Base-by-base conservation (phyloP, 1,284 basidiomycete genomes). In the Trichosporon coremiiforme region DNA sequence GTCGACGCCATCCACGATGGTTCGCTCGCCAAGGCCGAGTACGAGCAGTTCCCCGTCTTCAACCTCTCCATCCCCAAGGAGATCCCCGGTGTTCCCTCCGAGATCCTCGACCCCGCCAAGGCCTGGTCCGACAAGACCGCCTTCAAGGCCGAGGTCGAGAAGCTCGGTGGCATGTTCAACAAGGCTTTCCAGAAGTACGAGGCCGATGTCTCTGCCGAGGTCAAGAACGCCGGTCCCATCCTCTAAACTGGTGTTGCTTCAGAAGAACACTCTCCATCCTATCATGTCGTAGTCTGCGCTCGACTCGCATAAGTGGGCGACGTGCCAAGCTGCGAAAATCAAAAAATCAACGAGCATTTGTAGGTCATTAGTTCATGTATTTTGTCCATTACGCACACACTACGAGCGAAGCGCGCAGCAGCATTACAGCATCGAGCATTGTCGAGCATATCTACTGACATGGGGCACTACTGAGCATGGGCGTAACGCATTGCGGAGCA, bases 1-100 rank as follows among this genome's bases (percentile, higher is more conserved):
- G 91, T 99, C 84, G 94, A 98, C 84, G 91, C 95, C 62, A 95
- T 99, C 81, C 97, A 99, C 87, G 91, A 93, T 73, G 96, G 96
- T 73, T 89, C 90, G 80, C 90, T 99, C 76, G 85, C 91, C 78
- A 88, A 91, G 82, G 91, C 92, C 74, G 90, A 95, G 83, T 98
- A 86, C 84, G 91, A 94, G 86, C 91, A 85, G 76, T 96, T 97
- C 81, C 84, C 84, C 72, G 87, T 89, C 72, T 95, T 95, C 86
- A 87, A 88, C 79, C 87, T 96, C 71, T 87, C 89, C 76, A 89
- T 97, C 83, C 95, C 95, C 62, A 95, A 89, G 62, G 80, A 83
- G 57, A 83, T 97, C 76, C 88, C 90, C 76, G 92, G 92, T 75
- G 92, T 97, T 55, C 94, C 95, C 66, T 87, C 90, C 69, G 94